Evolutionary conservation across 768 basidiomycete genomes (phyloP), one percentile per base, ranked within the genome.

Genomic region (button mushroom (Agaricus bisporus)): DNA sequence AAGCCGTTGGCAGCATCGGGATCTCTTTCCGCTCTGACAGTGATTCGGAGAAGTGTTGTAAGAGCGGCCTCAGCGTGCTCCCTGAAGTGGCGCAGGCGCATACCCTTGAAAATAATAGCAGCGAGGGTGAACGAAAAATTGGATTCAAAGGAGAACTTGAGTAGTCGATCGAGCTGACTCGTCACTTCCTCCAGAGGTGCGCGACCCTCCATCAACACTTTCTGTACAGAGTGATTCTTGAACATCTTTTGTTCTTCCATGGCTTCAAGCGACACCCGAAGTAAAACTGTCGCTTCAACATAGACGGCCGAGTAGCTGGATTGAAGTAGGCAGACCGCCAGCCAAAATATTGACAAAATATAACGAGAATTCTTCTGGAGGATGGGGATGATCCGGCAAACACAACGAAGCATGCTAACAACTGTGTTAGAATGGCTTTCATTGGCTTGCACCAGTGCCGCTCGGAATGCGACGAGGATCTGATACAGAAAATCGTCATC

Each of bases 401-500:
- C 80, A 68, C 91, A 93, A 48, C 90, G 81, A 22, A 95, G 78
- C 87, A 97, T 95, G 69, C 86, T 88, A 58, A 89, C 82, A 20
- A 94, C 81, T 0, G 90, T 77, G 42, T 78, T 70, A 0, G 84
- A 83, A 61, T 90, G 85, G 17, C 77, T 74, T 60, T 87, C 85
- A 28, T 78, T 81, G n/a, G 83, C 77, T 60, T 84, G 82, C 9
- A 69, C 65, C 15, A 95, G 70, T 0, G 88, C 86, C 0, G 78
- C 84, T 58, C 80, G 82, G 67, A 95, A 84, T 0, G 94, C 91
- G 5, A 94, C 88, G 8, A 95, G 80, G 68, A 95, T 91, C 64
- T 97, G 94, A 61, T 95, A 95, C 49, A 95, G 73, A 59, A 94
- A 82, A 64, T 97, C 94, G 57, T 95, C 94, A 58, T 97, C 94